Percentiles rank a stretch among this genome's conserved stretches.
These are phyloP conservation scores for Phytophthora sojae DNA, from an alignment of 352 stramenopile genomes.

Conservation along the genomic window DNA sequence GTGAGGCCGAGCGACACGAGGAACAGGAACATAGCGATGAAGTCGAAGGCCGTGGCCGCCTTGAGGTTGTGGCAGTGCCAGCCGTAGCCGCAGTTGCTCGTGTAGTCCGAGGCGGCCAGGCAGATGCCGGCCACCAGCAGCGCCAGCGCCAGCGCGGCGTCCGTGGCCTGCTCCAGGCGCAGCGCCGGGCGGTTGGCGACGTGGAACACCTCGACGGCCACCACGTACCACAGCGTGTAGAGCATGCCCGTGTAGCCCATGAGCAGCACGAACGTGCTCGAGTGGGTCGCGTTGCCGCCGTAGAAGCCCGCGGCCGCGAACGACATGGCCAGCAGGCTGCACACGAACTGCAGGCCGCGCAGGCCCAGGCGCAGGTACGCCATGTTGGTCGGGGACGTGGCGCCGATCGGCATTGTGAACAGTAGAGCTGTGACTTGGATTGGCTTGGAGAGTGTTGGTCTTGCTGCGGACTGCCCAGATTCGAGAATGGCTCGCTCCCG, in stretches of 20 bases:
- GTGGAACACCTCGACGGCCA: conserved; percentile 60
- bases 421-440: background rate
- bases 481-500: conserved; percentile 22
- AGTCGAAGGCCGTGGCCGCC: conserved; percentile 57
- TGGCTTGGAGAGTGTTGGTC: background rate
- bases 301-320: conserved; percentile 47
- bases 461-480: conserved; percentile 13
- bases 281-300: conserved; percentile 25
- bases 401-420: conserved; percentile 26
- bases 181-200: conserved; percentile 35
- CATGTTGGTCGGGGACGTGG: conserved; percentile 28
- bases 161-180: conserved; percentile 38
- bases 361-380: conserved; percentile 47
- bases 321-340: conserved; percentile 60
- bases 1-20: conserved; percentile 46
- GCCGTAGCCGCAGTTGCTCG: conserved; percentile 44
- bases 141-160: conserved; percentile 47
- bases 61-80: conserved; percentile 61
- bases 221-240: conserved; percentile 58
- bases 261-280: conserved; percentile 61
- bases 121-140: conserved; percentile 66
- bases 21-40: conserved; percentile 65
- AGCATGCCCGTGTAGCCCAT: conserved; percentile 73
- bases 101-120: conserved; percentile 56
- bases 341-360: conserved; percentile 62